A percentile compares a stretch with the other conserved stretches of the same genome.
Evolutionary conservation across 2,329 filamentous ascomycete genomes (phyloP).

Genomic region (Neonectria punicea): DNA sequence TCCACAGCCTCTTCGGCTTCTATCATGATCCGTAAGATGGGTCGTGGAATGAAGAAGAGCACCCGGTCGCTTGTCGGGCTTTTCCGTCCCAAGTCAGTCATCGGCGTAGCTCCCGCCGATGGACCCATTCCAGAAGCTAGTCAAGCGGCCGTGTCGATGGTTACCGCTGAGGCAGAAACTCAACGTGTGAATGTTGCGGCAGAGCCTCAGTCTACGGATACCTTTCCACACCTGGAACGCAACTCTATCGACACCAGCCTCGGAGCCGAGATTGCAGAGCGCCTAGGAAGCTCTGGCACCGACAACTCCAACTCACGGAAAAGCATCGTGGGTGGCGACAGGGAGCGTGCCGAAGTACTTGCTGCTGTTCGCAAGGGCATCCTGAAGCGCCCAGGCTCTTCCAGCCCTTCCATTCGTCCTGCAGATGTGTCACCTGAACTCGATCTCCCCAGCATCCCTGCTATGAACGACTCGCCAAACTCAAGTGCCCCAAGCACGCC

Average conservation of each 20-base stretch:
- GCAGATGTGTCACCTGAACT: conserved; percentile 66
- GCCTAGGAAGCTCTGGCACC: conserved; percentile 65
- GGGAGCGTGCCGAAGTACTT: conserved; percentile 89
- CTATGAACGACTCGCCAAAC: conserved; percentile 79
- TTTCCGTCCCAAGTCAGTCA: conserved; percentile 92
- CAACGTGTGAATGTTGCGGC: conserved; percentile 83
- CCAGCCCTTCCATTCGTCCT: conserved; percentile 73
- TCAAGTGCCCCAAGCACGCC: conserved; percentile 92
- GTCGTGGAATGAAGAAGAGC: conserved; percentile 96
- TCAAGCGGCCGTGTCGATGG: conserved; percentile 90
- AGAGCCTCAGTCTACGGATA: conserved; percentile 72
- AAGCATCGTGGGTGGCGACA: conserved; percentile 92
- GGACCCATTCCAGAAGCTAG: conserved; percentile 72
- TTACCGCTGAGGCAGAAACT: conserved; percentile 93
- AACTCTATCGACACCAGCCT: conserved; percentile 79
- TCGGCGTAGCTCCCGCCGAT: conserved; percentile 81
- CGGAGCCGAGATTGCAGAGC: conserved; percentile 59
- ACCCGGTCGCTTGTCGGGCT: conserved; percentile 90
- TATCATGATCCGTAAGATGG: conserved; percentile 98
- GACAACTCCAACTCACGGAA: conserved; percentile 75
- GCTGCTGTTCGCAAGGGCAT: conserved; percentile 96
- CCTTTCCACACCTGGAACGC: conserved; percentile 84
- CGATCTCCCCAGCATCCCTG: conserved; percentile 69
- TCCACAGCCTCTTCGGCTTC: conserved; percentile 91
- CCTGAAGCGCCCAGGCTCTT: conserved; percentile 82